A percentile compares a stretch with the other conserved stretches of the same genome.
phyloP scores from a whole-genome alignment of 371 early-diverging fungal species.

The Smittium culicis region DNA sequence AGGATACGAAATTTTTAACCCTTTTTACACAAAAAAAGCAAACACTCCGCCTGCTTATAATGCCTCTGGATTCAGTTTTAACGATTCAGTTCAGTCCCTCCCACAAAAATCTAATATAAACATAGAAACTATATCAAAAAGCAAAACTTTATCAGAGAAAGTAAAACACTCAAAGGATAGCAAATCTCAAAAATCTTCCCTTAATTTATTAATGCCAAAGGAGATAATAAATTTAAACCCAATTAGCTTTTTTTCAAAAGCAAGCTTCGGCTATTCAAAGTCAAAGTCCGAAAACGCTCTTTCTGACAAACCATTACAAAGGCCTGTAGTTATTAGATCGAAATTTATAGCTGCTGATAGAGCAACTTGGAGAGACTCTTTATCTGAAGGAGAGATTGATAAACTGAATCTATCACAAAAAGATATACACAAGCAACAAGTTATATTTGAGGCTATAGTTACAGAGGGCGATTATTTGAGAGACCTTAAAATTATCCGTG shows the following conservation, averaged over 20 bases:
- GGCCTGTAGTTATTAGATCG: not conserved
- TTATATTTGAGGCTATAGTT: constrained; percentile 80
- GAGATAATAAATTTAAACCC: not conserved
- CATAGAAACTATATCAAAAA: too few species aligned
- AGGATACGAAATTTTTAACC: not conserved
- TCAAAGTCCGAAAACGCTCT: not conserved
- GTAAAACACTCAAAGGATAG: not conserved
- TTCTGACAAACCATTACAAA: not conserved
- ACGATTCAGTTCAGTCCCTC: not conserved
- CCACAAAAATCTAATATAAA: not conserved
- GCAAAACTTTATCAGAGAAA: too few species aligned
- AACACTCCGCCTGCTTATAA: not conserved
- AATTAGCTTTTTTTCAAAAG: not conserved
- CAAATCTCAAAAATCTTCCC: not conserved
- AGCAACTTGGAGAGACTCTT: constrained; percentile 27
- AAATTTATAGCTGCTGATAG: not conserved
- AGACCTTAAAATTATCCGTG: constrained; percentile 41
- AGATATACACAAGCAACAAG: constrained; percentile 79
- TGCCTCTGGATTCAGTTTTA: not conserved
- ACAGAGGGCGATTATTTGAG: constrained; percentile 81
- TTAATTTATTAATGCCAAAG: not conserved
- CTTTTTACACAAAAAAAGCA: not conserved
- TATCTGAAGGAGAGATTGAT: constrained; percentile 27
- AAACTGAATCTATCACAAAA: constrained; percentile 38
- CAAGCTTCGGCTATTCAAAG: not conserved